A percentile compares a stretch with the other conserved stretches of the same genome.
Conservation (phyloP, 148 eudicot species). For the Rhododendron griersonianum region DNA sequence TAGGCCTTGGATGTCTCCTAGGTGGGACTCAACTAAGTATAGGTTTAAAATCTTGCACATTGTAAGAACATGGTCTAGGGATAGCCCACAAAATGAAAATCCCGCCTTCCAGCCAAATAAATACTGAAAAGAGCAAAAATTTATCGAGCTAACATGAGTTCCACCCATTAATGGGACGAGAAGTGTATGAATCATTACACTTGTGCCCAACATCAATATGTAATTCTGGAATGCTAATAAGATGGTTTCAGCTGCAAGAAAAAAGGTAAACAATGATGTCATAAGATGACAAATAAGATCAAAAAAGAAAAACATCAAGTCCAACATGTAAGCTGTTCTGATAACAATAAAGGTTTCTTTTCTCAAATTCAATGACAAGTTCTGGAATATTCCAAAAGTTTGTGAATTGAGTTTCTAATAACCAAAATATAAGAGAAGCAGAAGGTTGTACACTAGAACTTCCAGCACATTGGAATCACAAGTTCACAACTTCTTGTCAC, state of each 20-base stretch:
- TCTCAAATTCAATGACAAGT: no score
- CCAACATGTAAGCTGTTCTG: no score
- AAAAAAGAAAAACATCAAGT: conserved; percentile 11
- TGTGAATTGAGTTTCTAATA: no score
- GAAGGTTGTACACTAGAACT: neutral
- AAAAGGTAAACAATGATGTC: neutral
- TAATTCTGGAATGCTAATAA: conserved; percentile 96
- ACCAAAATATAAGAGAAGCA: no score
- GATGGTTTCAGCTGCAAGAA: conserved; percentile 91
- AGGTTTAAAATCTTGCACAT: neutral
- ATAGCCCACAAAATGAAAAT: neutral
- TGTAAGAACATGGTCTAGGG: neutral
- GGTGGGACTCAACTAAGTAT: conserved; percentile 1
- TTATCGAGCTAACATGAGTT: conserved; percentile 59
- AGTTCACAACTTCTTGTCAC: neutral
- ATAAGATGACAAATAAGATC: neutral
- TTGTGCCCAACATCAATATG: conserved; percentile 86
- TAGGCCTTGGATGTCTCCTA: neutral
- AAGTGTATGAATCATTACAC: conserved; percentile 86
- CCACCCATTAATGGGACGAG: conserved; percentile 97
- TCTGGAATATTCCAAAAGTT: no score
- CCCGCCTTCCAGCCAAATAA: neutral
- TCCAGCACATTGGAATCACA: neutral
- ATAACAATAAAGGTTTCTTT: no score
- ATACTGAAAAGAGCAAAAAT: neutral